A percentile compares a stretch with the other conserved stretches of the same genome.
Evolutionary conservation across 768 basidiomycete genomes (phyloP).

Genomic region (Lepiota venenata): DNA sequence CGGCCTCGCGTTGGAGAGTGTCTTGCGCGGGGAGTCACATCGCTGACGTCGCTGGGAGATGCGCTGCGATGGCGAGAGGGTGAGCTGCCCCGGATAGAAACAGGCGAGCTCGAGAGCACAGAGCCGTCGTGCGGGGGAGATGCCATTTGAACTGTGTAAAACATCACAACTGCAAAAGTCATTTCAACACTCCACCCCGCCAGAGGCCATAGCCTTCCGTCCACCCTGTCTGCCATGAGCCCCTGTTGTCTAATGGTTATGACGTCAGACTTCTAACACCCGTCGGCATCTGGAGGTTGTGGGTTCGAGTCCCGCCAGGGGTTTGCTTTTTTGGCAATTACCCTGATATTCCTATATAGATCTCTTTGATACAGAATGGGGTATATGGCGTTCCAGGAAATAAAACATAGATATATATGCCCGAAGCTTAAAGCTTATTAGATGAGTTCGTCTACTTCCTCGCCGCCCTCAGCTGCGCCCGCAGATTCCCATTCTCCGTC

Average conservation of each 20-base stretch:
- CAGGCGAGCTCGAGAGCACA: slow-evolving; percentile 37
- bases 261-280: slow-evolving; percentile 83
- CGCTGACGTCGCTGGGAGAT: slow-evolving; percentile 38
- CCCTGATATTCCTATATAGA: slow-evolving; percentile 2
- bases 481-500: slow-evolving; percentile 69
- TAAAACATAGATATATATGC: background rate
- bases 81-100: slow-evolving; percentile 36
- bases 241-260: slow-evolving; percentile 89
- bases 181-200: background rate
- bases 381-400: background rate
- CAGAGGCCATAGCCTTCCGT: background rate
- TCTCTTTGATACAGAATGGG: background rate
- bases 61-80: slow-evolving; percentile 36
- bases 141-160: slow-evolving; percentile 28
- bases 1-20: slow-evolving; percentile 62
- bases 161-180: background rate
- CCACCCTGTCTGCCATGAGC: slow-evolving; percentile 26
- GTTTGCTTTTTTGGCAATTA: slow-evolving; percentile 28
- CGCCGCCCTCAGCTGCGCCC: slow-evolving; percentile 64
- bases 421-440: too few relatives aligned
- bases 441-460: slow-evolving; percentile 35
- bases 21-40: slow-evolving; percentile 39
- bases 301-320: slow-evolving; percentile 86
- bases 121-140: slow-evolving; percentile 32
- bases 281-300: slow-evolving; percentile 69